Evolutionary conservation across 768 basidiomycete species (phyloP), one percentile per base, ranked within the genome.

Genomic region (Tylopilus vinaceipallidus): DNA sequence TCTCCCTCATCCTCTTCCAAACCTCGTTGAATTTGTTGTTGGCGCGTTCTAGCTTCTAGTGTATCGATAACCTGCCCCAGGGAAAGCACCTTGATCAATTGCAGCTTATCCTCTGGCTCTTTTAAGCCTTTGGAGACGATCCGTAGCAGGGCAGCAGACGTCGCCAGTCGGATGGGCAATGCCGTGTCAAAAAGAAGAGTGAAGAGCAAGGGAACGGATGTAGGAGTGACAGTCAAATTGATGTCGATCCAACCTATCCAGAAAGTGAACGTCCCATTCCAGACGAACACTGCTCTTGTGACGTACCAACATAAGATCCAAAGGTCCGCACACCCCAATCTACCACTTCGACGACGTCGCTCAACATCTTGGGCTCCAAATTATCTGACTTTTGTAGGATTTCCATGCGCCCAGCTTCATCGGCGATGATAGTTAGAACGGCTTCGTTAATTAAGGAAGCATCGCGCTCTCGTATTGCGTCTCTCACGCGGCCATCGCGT

Each of bases 111-210:
- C 32, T 76, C 76, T 0, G 91, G 82, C 60, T 95, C 93, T 62
- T 98, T 94, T 37, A 98, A 77, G 16, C 97, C 97, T 68, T 98
- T 98, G 22, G 82, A 73, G n/a, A 95, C 78, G 44, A 98, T 90
- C 20, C 88, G 84, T 11, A 83, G 77, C 41, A 98, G 71, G 2
- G 93, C 80, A n/a, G 77, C 79, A 17, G 86, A 86, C 3, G 95
- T 84, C 2, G 93, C 87, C 26, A 94, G 72, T 26, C 93, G 88
- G 58, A 98, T 84, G 3, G 87, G 78, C 24, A 92, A 68, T 11
- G 86, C 84, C 0, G 80, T 71, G 61, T 94, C 88, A 14, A 86
- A 85, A 33, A 98, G 79, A 34, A 97, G 76, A 32, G 77, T 81
- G 65, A 95, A 93, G 37, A 97, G 77, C 30, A 98, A 73, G 6